Conservation (phyloP, 2,329 filamentous ascomycete genomes). For the Myriangium duriaei region DNA sequence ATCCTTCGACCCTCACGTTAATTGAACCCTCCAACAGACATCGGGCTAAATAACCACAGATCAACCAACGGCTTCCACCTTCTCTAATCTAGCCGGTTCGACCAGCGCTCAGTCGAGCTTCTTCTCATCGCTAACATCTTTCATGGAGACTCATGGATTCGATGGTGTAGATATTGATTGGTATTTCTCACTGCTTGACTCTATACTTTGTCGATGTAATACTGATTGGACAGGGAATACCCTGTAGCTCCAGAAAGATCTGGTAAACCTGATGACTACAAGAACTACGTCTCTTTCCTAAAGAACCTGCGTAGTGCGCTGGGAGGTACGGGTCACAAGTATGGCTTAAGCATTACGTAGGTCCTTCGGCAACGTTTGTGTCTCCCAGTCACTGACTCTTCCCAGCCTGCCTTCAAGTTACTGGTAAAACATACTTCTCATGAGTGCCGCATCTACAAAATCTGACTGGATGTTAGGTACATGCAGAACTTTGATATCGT, state of each 20-base stretch:
- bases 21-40: too few relatives aligned
- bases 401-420: too few relatives aligned
- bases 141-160: constrained; percentile 32
- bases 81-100: constrained; percentile 23
- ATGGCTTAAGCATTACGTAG: constrained; percentile 32
- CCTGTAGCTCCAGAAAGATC: constrained; percentile 21
- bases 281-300: constrained; percentile 11
- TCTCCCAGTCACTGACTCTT: too few relatives aligned
- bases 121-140: constrained; percentile 25
- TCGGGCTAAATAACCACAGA: too few relatives aligned
- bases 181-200: constrained; percentile 24
- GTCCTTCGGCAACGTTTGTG: too few relatives aligned
- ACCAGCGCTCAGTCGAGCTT: constrained; percentile 24
- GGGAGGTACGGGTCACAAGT: constrained; percentile 24
- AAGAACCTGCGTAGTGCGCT: constrained; percentile 11
- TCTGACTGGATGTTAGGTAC: constrained; percentile 13
- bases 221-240: constrained; percentile 16
- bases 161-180: constrained; percentile 38
- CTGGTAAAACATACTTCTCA: too few relatives aligned
- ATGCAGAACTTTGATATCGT: constrained; percentile 12
- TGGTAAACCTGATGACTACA: constrained; percentile 25
- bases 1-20: too few relatives aligned
- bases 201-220: constrained; percentile 9
- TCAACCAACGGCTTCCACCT: constrained; percentile 11
- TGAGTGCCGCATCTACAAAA: too few relatives aligned